Base-by-base conservation (phyloP, 2,329 filamentous ascomycete species). In the Penicillium brevicompactum region DNA sequence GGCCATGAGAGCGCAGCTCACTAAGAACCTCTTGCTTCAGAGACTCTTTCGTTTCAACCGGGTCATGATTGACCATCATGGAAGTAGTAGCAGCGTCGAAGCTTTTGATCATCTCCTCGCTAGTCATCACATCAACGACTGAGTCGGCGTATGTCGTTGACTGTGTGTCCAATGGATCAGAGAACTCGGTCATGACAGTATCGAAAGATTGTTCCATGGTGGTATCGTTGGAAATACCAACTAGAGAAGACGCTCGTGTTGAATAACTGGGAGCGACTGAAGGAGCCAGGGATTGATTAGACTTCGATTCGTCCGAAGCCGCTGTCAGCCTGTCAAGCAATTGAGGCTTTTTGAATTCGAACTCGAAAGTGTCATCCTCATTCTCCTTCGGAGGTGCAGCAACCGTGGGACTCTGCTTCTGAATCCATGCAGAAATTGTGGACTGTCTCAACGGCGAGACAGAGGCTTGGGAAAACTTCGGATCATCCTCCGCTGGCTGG, bases 1-100 rank as follows among this genome's bases (percentile, higher is more conserved):
- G 76, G 2, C 71, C 73, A n/a, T 64, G 53, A 0, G 59, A 50
- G 10, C 68, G 51, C 1, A 77, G 65, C 5, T 70, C 64, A 1
- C 55, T 53, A 31, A 75, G 57, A 8, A 74, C 59, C 5, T 66
- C 41, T 5, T 66, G 55, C 3, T 63, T 54, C 11, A 52, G 43
- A 0, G 55, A 65, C 16, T 56, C 58, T 24, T 46, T 50, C 5
- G 52, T 61, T 42, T 55, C 58, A n/a, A 47, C 49, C 8, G 31
- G 22, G 6, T 44, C 55, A 10, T 27, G 16, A 22, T 52, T 49
- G 5, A 41, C 21, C 51, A 50, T 40, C 46, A 54, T 54, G 16
- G 51, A 54, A 5, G 27, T 22, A 11, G 46, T 31, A 50, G 32
- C 46, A 8, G 42, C 51, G 9, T 63, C 53, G n/a, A 65, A 34